phyloP scores from a whole-genome alignment of 2,329 filamentous ascomycete species.

The Gyromitra esculenta region DNA sequence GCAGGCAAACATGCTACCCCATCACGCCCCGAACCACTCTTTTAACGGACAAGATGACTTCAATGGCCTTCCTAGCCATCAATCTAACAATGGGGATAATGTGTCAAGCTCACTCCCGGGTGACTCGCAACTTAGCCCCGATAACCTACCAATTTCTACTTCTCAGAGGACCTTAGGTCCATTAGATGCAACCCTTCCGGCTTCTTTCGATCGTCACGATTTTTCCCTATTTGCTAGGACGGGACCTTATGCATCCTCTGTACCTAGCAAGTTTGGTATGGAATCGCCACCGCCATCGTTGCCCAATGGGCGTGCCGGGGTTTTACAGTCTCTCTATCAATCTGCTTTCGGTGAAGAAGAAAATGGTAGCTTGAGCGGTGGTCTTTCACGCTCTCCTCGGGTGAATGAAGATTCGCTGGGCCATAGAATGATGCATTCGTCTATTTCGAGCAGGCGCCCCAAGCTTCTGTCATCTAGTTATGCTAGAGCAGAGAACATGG shows the following conservation, averaged over 20 bases:
- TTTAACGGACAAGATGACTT: conserved; percentile 63
- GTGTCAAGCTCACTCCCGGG: conserved; percentile 68
- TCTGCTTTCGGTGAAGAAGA: conserved; percentile 70
- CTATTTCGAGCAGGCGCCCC: conserved; percentile 65
- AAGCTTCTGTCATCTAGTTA: conserved; percentile 70
- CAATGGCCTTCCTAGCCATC: conserved; percentile 62
- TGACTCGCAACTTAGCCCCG: conserved; percentile 65
- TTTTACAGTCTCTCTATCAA: conserved; percentile 72
- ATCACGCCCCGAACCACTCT: conserved; percentile 63
- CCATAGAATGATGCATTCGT: conserved; percentile 75
- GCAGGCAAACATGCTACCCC: conserved; percentile 67
- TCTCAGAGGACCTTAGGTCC: conserved; percentile 75
- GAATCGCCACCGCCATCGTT: conserved; percentile 84
- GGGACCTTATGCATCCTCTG: conserved; percentile 88
- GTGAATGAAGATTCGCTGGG: conserved; percentile 65
- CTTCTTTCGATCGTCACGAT: conserved; percentile 95
- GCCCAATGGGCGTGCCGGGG: conserved; percentile 59
- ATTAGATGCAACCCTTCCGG: conserved; percentile 88
- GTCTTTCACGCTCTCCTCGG: conserved; percentile 69
- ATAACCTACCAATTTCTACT: conserved; percentile 72
- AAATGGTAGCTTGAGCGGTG: conserved; percentile 71
- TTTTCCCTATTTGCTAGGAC: conserved; percentile 90
- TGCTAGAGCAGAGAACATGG: conserved; percentile 73
- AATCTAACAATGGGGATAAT: conserved; percentile 62
- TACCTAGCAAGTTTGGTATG: conserved; percentile 89